Percentiles rank a stretch among this genome's conserved stretches.
These are phyloP conservation scores for Sordariomycetes sp. DNA, from an alignment of 2,329 filamentous ascomycete species.

Conservation along the genomic window DNA sequence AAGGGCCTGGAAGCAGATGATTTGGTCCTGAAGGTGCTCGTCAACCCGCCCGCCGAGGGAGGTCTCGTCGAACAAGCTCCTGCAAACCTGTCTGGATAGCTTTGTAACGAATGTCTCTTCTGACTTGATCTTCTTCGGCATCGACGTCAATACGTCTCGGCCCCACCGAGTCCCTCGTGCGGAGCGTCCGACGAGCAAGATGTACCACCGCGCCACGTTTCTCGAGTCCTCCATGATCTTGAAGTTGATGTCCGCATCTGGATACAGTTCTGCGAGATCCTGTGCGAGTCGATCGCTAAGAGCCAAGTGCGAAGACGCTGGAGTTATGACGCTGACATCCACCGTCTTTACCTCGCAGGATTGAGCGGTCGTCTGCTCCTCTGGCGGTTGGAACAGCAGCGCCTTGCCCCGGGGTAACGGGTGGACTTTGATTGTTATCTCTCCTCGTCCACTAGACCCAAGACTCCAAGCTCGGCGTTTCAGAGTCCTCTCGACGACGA, in stretches of 20 bases:
- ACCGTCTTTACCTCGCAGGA: slow-evolving; percentile 31
- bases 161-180: slow-evolving; percentile 34
- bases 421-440: slow-evolving; percentile 30
- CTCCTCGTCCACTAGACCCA: slow-evolving; percentile 24
- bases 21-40: slow-evolving; percentile 50
- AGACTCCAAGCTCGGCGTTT: slow-evolving; percentile 40
- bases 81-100: slow-evolving; percentile 35
- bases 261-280: slow-evolving; percentile 31
- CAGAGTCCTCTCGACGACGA: slow-evolving; percentile 35
- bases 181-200: slow-evolving; percentile 47
- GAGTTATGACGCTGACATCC: slow-evolving; percentile 42
- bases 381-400: slow-evolving; percentile 23
- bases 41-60: slow-evolving; percentile 38
- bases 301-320: slow-evolving; percentile 27
- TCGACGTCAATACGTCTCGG: slow-evolving; percentile 30
- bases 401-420: slow-evolving; percentile 22
- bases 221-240: slow-evolving; percentile 39
- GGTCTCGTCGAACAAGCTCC: slow-evolving; percentile 35
- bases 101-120: slow-evolving; percentile 21
- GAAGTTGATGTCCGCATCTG: slow-evolving; percentile 33
- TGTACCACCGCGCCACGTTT: slow-evolving; percentile 41
- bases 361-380: slow-evolving; percentile 10
- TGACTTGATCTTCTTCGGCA: slow-evolving; percentile 28
- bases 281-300: slow-evolving; percentile 29
- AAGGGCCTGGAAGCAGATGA: slow-evolving; percentile 51